Conservation (phyloP, 202 grass and related monocot species). For the Miscanthus sacchariflorus region DNA sequence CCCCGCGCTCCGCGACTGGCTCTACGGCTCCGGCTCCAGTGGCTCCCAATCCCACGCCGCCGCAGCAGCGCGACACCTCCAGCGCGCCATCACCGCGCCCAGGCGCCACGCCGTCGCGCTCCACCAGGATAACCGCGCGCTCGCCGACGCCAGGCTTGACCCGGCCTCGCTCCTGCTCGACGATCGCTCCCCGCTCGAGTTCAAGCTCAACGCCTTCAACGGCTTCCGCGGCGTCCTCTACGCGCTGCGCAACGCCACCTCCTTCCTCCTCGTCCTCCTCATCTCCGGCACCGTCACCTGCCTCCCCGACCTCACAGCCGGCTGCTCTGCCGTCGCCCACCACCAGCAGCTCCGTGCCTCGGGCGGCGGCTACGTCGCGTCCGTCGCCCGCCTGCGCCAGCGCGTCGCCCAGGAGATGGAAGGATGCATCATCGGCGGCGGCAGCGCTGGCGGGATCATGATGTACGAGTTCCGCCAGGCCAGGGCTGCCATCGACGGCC, state of each 20-base stretch:
- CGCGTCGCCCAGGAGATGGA: constrained; percentile 62
- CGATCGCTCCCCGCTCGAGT: constrained; percentile 55
- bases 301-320: constrained; percentile 48
- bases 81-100: constrained; percentile 49
- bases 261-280: constrained; percentile 64
- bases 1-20: constrained; percentile 50
- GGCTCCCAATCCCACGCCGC: constrained; percentile 9
- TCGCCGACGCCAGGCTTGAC: constrained; percentile 54
- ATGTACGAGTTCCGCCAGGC: constrained; percentile 70
- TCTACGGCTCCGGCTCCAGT: not conserved
- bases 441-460: constrained; percentile 35
- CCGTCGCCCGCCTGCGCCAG: constrained; percentile 63
- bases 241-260: constrained; percentile 67
- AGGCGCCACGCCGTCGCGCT: constrained; percentile 56
- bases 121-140: constrained; percentile 64
- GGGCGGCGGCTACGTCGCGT: constrained; percentile 39
- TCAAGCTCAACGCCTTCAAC: constrained; percentile 76
- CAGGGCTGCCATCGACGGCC: constrained; percentile 44
- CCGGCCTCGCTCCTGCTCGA: constrained; percentile 57
- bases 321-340: not conserved
- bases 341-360: constrained; percentile 30
- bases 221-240: constrained; percentile 67
- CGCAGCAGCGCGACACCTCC: constrained; percentile 1
- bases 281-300: constrained; percentile 56
- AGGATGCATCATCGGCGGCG: not conserved